Conservation (phyloP, 176 grass and related monocot genomes). For the Musa acuminata region DNA sequence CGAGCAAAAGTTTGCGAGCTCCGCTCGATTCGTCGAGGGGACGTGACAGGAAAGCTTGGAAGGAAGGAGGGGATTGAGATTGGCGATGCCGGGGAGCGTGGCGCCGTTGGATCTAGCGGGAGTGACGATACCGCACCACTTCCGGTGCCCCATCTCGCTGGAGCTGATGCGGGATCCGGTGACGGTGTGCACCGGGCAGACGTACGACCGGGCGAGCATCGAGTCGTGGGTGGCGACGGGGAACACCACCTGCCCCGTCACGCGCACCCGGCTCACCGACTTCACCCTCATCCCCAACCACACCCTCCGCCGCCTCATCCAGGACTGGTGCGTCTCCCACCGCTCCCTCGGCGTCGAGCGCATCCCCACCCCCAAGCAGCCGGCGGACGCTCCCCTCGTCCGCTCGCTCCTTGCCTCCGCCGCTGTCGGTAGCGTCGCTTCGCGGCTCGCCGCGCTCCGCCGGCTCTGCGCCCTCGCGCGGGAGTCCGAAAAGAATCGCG, state of each 20-base stretch:
- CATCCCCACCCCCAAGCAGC: constrained; percentile 94
- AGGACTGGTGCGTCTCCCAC: constrained; percentile 97
- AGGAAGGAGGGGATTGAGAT: too few relatives aligned
- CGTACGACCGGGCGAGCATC: constrained; percentile 89
- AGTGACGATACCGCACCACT: constrained; percentile 68
- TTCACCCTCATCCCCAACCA: constrained; percentile 96
- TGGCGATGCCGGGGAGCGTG: constrained; percentile 44
- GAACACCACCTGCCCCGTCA: constrained; percentile 93
- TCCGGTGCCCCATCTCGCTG: constrained; percentile 92
- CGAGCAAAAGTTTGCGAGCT: too few relatives aligned
- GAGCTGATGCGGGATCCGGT: constrained; percentile 96
- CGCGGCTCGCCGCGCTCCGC: constrained; percentile 34
- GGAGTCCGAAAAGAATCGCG: constrained; percentile 87
- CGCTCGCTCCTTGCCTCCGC: constrained; percentile 55
- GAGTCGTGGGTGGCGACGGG: constrained; percentile 92
- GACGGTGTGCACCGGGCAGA: constrained; percentile 79
- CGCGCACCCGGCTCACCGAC: constrained; percentile 61
- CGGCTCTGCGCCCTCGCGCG: constrained; percentile 49
- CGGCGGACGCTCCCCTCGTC: constrained; percentile 72
- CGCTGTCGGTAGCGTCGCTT: not conserved
- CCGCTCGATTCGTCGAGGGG: too few relatives aligned
- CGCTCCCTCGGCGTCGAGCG: constrained; percentile 89
- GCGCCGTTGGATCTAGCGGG: constrained; percentile 53
- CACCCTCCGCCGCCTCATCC: constrained; percentile 95
- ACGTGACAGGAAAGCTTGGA: not conserved